Conservation (phyloP, 164 flowering plant genomes). For the Berberis vulgaris region DNA sequence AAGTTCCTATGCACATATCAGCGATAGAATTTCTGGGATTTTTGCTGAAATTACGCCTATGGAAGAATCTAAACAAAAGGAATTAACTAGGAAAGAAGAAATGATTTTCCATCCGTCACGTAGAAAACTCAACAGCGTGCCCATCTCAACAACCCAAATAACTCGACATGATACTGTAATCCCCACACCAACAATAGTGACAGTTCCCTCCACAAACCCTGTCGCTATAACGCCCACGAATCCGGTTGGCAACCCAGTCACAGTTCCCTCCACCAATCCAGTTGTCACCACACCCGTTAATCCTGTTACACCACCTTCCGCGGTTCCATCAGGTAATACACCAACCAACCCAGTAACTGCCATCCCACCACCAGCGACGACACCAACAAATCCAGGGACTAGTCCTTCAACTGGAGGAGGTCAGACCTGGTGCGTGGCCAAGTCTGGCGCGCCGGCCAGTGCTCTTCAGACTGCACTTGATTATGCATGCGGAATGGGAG, state of each 20-base stretch:
- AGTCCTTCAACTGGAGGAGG: constrained; percentile 36
- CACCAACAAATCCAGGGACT: constrained; percentile 26
- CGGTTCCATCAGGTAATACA: constrained; percentile 23
- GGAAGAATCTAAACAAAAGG: constrained; percentile 18
- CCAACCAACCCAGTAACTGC: constrained; percentile 31
- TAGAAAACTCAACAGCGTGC: constrained; percentile 28
- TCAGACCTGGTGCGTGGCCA: constrained; percentile 90
- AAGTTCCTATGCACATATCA: constrained; percentile 9
- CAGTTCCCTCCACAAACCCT: no score
- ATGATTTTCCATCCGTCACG: constrained; percentile 22
- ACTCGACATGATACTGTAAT: constrained; percentile 6
- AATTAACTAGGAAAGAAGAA: constrained; percentile 22
- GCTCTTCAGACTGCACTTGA: constrained; percentile 79
- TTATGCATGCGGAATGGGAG: constrained; percentile 89
- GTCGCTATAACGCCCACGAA: no score
- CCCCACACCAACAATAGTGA: no score
- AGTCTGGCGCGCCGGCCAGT: constrained; percentile 35
- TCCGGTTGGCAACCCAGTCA: no score
- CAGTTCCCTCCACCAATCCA: no score
- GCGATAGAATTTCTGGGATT: constrained; percentile 12
- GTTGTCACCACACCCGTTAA: not conserved
- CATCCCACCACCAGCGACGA: constrained; percentile 17
- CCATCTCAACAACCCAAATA: constrained; percentile 3
- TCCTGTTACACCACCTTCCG: constrained; percentile 32
- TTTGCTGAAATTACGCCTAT: constrained; percentile 22